A percentile compares a stretch with the other conserved stretches of the same genome.
These are phyloP conservation scores for Globisporangium nunn DNA, from an alignment of 352 stramenopile species.

Conservation along the genomic window DNA sequence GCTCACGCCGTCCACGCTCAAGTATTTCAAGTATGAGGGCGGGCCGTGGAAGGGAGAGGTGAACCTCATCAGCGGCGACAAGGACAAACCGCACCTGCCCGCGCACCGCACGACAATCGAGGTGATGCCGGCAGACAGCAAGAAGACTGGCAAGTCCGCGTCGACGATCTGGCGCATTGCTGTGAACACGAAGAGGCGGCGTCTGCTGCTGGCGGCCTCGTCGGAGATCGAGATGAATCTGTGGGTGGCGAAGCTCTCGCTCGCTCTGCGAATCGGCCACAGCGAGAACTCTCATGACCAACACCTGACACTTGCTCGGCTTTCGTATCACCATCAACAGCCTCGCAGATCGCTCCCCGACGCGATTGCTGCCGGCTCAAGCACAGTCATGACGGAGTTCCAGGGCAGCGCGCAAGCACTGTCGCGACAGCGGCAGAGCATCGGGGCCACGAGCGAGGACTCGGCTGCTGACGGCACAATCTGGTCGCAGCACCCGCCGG, in stretches of 20 bases:
- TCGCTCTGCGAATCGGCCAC: conserved; percentile 23
- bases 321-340: background rate
- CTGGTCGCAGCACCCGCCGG: background rate
- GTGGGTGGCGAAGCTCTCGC: conserved; percentile 30
- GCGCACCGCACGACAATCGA: conserved; percentile 19
- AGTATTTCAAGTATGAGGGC: conserved; percentile 29
- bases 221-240: conserved; percentile 42
- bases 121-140: conserved; percentile 33
- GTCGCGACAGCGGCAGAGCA: conserved; percentile 1
- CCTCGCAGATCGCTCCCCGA: background rate
- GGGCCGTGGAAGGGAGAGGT: conserved; percentile 29
- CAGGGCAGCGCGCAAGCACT: background rate
- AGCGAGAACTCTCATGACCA: background rate
- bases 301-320: background rate
- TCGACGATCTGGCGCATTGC: conserved; percentile 46
- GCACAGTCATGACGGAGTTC: conserved; percentile 5
- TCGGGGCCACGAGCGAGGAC: background rate
- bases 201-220: conserved; percentile 25
- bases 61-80: conserved; percentile 15
- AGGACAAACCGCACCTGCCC: background rate
- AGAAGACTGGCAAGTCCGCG: conserved; percentile 36
- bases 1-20: conserved; percentile 23
- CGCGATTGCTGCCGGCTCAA: background rate
- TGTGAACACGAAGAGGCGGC: conserved; percentile 25
- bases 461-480: background rate